Base-by-base conservation (phyloP, 164 flowering plant genomes). In the Vitis rupestris region DNA sequence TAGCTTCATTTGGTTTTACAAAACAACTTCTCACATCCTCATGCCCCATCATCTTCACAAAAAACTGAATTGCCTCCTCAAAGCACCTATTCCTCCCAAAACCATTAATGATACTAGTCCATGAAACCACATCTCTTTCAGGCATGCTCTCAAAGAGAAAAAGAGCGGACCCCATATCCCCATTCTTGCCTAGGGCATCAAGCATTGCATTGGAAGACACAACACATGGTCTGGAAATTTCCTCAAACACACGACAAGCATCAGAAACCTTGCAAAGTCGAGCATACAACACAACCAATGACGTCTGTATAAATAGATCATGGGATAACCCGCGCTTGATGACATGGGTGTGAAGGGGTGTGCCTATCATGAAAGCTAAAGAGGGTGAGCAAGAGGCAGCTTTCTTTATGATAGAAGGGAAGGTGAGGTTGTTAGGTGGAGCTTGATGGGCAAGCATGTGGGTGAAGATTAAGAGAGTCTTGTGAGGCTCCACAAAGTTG, bases 91-190 rank as follows among this genome's bases (percentile, higher is more conserved):
- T 87, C 61, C 64, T 78, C 48, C 72, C 76, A 67, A 86, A 84
- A 70, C 98, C 97, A 72, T 82, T 85, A 63, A 93, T 75, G 48
- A 88, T 55, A 80, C 84, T 84, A 1, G 93, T 93, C 98, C 98
- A 91, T 0, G 98, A 88, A 50, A 86, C 84, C 8, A 90, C 85
- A 81, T 91, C 94, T 54, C 75, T 69, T 62, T 63, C 70, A 1
- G 80, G 72, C 92, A 93, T 91, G 31, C 63, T 2, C 1, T 73
- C 74, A 68, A 91, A 93, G 30, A 87, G 66, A 27, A 23, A 51
- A 75, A 82, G 61, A 58, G 91, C 93, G n/a, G 82, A 78, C 3
- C 58, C 86, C 81, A 90, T 78, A 4, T 87, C 86, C 51, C 90
- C 89, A 67, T 85, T 82, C 69, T 77, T 87, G 44, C 80, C 82